A percentile compares a stretch with the other conserved stretches of the same genome.
Evolutionary conservation across 2,329 filamentous ascomycete genomes (phyloP).

Genomic region (Colletotrichum falcatum): DNA sequence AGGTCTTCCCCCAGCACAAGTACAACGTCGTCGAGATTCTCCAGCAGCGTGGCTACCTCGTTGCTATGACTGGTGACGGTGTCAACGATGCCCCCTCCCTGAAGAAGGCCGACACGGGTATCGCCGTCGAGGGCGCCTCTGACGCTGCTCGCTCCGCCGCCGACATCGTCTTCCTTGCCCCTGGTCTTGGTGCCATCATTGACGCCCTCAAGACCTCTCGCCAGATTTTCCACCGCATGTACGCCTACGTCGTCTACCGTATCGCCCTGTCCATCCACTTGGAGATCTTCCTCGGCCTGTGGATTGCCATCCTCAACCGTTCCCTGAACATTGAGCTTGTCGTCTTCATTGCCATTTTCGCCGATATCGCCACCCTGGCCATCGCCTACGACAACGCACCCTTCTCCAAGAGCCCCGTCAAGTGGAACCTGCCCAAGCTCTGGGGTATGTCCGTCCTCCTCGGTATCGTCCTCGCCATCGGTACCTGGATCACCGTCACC

Average conservation of each 20-base stretch:
- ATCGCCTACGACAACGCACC: constrained; percentile 91
- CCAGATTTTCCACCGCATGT: constrained; percentile 97
- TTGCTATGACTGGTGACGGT: constrained; percentile 96
- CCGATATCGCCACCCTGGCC: constrained; percentile 90
- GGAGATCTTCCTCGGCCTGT: constrained; percentile 90
- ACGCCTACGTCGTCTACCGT: constrained; percentile 95
- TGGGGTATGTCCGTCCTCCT: constrained; percentile 93
- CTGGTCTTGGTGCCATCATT: constrained; percentile 91
- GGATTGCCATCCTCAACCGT: constrained; percentile 89
- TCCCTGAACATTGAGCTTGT: constrained; percentile 88
- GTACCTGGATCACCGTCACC: constrained; percentile 90
- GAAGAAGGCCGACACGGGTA: constrained; percentile 97
- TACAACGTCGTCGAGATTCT: constrained; percentile 94
- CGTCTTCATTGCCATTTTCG: constrained; percentile 95
- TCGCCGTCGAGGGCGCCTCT: constrained; percentile 91
- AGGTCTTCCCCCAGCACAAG: constrained; percentile 96
- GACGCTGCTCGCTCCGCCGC: constrained; percentile 91
- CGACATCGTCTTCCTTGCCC: constrained; percentile 93
- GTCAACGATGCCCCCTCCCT: constrained; percentile 94
- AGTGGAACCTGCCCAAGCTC: constrained; percentile 94
- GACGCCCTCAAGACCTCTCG: constrained; percentile 92
- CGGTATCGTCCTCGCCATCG: constrained; percentile 82
- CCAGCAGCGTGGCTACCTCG: constrained; percentile 91
- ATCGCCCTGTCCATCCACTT: constrained; percentile 92
- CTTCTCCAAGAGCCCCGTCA: constrained; percentile 67